phyloP scores from a whole-genome alignment of 345 rosid species.

The Citrus mangshanensis region DNA sequence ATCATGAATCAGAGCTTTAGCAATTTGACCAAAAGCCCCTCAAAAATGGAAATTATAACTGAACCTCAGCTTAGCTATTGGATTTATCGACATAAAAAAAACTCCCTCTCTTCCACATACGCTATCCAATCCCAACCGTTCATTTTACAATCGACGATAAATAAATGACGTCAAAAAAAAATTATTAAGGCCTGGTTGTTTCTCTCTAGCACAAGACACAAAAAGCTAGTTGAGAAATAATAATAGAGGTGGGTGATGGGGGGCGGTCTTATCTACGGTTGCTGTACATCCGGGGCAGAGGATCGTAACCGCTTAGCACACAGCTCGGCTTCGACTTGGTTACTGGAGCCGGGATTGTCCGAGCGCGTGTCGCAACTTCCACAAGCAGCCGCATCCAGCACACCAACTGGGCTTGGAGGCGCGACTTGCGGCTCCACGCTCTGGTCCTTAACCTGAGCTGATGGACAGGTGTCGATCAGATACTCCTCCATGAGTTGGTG shows the following conservation, averaged over 20 bases:
- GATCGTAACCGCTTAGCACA: constrained; percentile 32
- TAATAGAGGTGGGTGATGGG: background rate
- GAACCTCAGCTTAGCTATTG: background rate
- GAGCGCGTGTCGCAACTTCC: constrained; percentile 48
- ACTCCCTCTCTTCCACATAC: constrained; percentile 15
- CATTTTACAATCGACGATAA: constrained; percentile 20
- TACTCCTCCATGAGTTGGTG: constrained; percentile 70
- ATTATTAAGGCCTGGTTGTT: background rate
- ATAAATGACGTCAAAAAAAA: background rate
- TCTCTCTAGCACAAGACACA: constrained; percentile 6
- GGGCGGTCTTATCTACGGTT: constrained; percentile 28
- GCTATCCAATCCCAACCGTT: constrained; percentile 24
- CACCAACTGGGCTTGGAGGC: constrained; percentile 61
- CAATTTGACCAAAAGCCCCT: constrained; percentile 20
- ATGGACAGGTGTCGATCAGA: constrained; percentile 57
- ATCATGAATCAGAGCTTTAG: background rate
- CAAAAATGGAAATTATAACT: background rate
- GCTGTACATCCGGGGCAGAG: constrained; percentile 47
- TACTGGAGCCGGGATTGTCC: constrained; percentile 32
- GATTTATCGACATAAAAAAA: constrained; percentile 5
- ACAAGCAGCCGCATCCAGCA: constrained; percentile 63
- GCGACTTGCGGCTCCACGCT: constrained; percentile 25
- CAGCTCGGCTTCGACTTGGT: constrained; percentile 32
- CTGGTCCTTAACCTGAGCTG: constrained; percentile 20
- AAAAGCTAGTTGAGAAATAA: constrained; percentile 4